Percentiles rank a stretch among this genome's conserved stretches.
Conservation (phyloP, 2,329 filamentous ascomycete genomes). For the Diaporthe caulivora region DNA sequence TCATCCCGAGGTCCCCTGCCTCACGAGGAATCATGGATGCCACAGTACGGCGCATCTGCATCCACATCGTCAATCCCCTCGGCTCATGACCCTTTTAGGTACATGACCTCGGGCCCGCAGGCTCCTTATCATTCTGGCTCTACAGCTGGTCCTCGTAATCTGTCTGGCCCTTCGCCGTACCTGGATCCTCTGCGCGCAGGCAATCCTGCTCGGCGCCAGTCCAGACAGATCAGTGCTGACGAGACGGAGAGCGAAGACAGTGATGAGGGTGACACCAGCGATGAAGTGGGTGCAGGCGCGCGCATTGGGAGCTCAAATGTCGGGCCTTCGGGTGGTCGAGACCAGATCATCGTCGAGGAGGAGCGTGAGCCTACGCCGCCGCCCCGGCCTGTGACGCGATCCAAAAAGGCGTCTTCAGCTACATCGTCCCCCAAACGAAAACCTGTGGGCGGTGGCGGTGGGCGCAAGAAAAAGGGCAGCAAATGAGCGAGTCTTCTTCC, state of each 20-base stretch:
- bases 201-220: slow-evolving; percentile 34
- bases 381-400: slow-evolving; percentile 43
- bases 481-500: slow-evolving; percentile 33
- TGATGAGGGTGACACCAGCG: slow-evolving; percentile 48
- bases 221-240: slow-evolving; percentile 35
- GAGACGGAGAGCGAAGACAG: slow-evolving; percentile 36
- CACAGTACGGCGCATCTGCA: slow-evolving; percentile 43
- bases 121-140: slow-evolving; percentile 50
- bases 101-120: slow-evolving; percentile 61
- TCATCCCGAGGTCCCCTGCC: slow-evolving; percentile 49
- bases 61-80: slow-evolving; percentile 48
- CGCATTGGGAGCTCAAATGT: slow-evolving; percentile 34
- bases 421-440: slow-evolving; percentile 55
- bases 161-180: slow-evolving; percentile 48
- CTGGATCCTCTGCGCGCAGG: slow-evolving; percentile 20
- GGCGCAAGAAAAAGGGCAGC: slow-evolving; percentile 44
- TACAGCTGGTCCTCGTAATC: slow-evolving; percentile 52
- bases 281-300: slow-evolving; percentile 43
- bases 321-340: slow-evolving; percentile 45
- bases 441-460: slow-evolving; percentile 45
- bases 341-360: slow-evolving; percentile 56
- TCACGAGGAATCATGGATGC: slow-evolving; percentile 50
- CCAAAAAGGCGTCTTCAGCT: slow-evolving; percentile 50
- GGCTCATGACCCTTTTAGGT: slow-evolving; percentile 63
- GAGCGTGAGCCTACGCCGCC: slow-evolving; percentile 42